A percentile compares a stretch with the other conserved stretches of the same genome.
Evolutionary conservation across 2,329 filamentous ascomycete species (phyloP).

Genomic region (Sclerotinia trifoliorum): DNA sequence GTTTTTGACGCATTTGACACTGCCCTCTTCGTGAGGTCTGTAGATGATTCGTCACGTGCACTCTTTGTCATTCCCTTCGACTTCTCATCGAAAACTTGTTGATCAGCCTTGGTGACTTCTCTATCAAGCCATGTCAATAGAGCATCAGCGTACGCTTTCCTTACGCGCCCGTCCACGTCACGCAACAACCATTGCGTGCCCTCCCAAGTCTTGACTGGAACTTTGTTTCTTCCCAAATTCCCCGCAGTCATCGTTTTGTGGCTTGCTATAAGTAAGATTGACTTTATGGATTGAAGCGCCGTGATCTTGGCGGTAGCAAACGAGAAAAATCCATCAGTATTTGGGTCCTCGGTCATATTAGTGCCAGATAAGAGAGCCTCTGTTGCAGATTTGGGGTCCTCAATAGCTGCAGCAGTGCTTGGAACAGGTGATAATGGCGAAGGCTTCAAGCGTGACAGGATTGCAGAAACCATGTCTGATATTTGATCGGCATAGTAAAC

Average conservation of each 20-base stretch:
- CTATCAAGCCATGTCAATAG: slow-evolving; percentile 79
- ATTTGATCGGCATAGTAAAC: slow-evolving; percentile 97
- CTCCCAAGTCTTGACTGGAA: slow-evolving; percentile 86
- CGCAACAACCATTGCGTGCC: slow-evolving; percentile 92
- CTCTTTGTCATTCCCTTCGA: slow-evolving; percentile 44
- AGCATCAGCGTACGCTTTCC: slow-evolving; percentile 82
- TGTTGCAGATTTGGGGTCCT: slow-evolving; percentile 45
- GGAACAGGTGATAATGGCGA: slow-evolving; percentile 46
- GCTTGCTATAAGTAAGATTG: slow-evolving; percentile 80
- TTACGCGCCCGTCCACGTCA: slow-evolving; percentile 73
- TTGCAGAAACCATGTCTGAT: slow-evolving; percentile 84
- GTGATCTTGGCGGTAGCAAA: slow-evolving; percentile 60
- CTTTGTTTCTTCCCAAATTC: slow-evolving; percentile 68
- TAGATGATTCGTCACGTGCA: slow-evolving; percentile 35
- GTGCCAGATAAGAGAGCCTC: slow-evolving; percentile 49
- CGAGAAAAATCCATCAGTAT: slow-evolving; percentile 59
- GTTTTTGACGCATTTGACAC: slow-evolving; percentile 64
- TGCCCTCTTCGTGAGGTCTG: slow-evolving; percentile 50
- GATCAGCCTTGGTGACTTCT: slow-evolving; percentile 69
- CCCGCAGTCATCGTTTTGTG: slow-evolving; percentile 58
- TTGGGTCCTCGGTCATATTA: slow-evolving; percentile 52
- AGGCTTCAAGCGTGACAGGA: slow-evolving; percentile 76
- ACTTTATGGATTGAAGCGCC: slow-evolving; percentile 77
- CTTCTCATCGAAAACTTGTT: slow-evolving; percentile 59
- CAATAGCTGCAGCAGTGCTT: slow-evolving; percentile 47